Base-by-base conservation (phyloP, 2,329 filamentous ascomycete genomes). In the Diaporthe sp. region DNA sequence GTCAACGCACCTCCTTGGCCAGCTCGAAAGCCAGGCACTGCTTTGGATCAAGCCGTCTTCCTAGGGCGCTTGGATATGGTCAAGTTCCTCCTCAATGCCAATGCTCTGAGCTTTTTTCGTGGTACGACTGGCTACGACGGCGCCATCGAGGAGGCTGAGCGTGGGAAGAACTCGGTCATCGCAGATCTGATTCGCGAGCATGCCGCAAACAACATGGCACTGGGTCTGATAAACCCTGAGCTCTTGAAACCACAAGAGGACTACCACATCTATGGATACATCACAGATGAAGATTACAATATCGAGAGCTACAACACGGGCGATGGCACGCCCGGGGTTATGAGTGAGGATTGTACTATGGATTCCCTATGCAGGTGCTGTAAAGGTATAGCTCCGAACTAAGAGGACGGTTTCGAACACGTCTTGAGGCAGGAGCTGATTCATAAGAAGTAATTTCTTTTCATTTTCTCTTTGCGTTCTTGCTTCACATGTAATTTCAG, bases 11-110 rank as follows among this genome's bases (percentile, higher is more conserved):
- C 31, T n/a, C 1, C 31, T 17, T n/a, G 25, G 25, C 25, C 25
- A 25, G 25, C 25, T 25, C 25, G 25, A 25, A 25, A 25, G 25
- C 25, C 25, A 25, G 25, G 25, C 25, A 25, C 25, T 12, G 57
- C 57, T 37, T 37, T 59, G 3, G 57, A 59, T 28, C 0, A 0
- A 1, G 31, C 31, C 5, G 31, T 15, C 3, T 1, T 0, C 2
- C 1, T 0, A 0, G 8, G 8, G 10, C 57, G 31, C 22, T 17
- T 59, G 10, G 57, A 59, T 0, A 39, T 39, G 57, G 19, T 8
- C 31, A 59, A 59, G 6, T 39, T 59, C 19, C 57, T 59, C 10
- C 57, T 59, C 0, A 59, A 59, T 5, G 57, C 57, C 57, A 59
- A 59, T 15, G 57, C 31, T 39, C 19, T 59, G 10, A 59, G 57